Evolutionary conservation across 106 monocot genomes (phyloP), one percentile per base, ranked within the genome.

Genomic region (Iris macrosiphon): DNA sequence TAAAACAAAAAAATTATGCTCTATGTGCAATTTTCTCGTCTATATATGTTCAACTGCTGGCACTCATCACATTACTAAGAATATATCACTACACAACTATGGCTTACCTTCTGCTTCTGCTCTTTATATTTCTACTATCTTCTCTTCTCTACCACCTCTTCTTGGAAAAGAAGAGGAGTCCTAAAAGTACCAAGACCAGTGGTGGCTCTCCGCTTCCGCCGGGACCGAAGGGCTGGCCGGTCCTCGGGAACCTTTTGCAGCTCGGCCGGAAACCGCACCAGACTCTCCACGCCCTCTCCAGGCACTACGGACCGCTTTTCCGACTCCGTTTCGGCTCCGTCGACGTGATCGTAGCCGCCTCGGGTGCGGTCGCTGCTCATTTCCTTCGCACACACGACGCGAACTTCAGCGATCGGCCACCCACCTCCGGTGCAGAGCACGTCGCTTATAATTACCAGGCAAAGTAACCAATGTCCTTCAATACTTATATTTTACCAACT

Each of bases 351-450:
- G 77, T 82, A 3, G 68, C 72, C 17, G 44, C 72, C n/a, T 69
- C 76, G 7, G 53, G 77, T 16, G 19, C 46, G 16, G 40, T 60
- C 1, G 82, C 82, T 0, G 28, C 62, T 1, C 54, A 64, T 23
- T 66, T 72, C 59, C 68, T 82, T 37, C 57, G 59, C 15, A 28
- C 46, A 40, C 71, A 69, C 42, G 82, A 82, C 61, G 64, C 58
- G 30, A 77, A 69, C 44, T 73, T 82, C 69, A 52, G 41, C 52
- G 55, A 68, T 69, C 76, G 82, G 10, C 82, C 82, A 0, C 68
- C 64, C 29, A 82, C 69, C 65, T 60, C 82, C 35, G 73, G 72
- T 40, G 82, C 76, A n/a, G 67, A 73, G 61, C 67, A 82, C 63
- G 39, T 82, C 4, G 69, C 82, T 33, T 82, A 82, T 60, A 72